Evolutionary conservation across 371 early-diverging fungal genomes (phyloP).

Genomic region (Smittium mucronatum): DNA sequence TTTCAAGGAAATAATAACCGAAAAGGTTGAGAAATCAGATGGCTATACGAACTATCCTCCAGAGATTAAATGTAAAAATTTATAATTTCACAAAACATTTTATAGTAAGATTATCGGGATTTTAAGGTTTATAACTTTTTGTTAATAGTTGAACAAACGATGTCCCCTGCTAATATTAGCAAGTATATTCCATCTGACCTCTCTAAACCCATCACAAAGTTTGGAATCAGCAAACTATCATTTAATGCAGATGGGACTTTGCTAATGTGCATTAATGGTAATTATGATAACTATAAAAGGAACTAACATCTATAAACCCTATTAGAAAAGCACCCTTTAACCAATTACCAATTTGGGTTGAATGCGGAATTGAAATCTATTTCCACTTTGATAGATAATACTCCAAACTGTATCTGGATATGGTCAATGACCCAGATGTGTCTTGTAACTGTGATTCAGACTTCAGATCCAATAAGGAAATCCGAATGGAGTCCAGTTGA

Average conservation of each 20-base stretch:
- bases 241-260: constrained; percentile 47
- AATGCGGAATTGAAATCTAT: too few relatives aligned
- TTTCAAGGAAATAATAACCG: background rate
- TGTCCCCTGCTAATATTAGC: constrained; percentile 13
- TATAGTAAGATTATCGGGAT: too few relatives aligned
- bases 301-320: too few relatives aligned
- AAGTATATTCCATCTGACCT: constrained; percentile 14
- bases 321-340: too few relatives aligned
- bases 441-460: constrained; percentile 37
- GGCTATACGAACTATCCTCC: background rate
- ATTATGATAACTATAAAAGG: too few relatives aligned
- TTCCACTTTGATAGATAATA: constrained; percentile 40
- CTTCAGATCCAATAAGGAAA: constrained; percentile 28
- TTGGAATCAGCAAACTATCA: constrained; percentile 40
- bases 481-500: constrained; percentile 42
- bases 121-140: too few relatives aligned
- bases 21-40: background rate
- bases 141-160: constrained; percentile 12
- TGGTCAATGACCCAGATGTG: constrained; percentile 37
- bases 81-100: too few relatives aligned
- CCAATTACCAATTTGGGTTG: too few relatives aligned
- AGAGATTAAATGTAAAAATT: background rate
- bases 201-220: constrained; percentile 17
- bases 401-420: constrained; percentile 44
- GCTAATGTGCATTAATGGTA: constrained; percentile 32